Percentiles rank a stretch among this genome's conserved stretches.
Evolutionary conservation across 129 eudicot species (phyloP).

Genomic region (carrot (Daucus carota)): DH1_v3.0 NC_030383.2:14583001-14583500

Average conservation of each 20-base stretch:
- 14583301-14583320: constrained; percentile 26
- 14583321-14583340: constrained; percentile 14
- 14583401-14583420: constrained; percentile 94
- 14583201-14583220: background rate
- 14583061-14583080: background rate
- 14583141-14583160: background rate
- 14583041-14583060: background rate
- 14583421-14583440: constrained; percentile 22
- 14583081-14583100: background rate
- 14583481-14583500: constrained; percentile 16
- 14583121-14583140: background rate
- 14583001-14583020: background rate
- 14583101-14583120: background rate
- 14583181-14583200: background rate
- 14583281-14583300: constrained; percentile 30
- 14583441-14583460: constrained; percentile 59
- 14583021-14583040: background rate
- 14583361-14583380: constrained; percentile 80
- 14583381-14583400: constrained; percentile 79
- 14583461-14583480: constrained; percentile 73
- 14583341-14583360: constrained; percentile 45
- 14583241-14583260: constrained; percentile 33
- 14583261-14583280: constrained; percentile 55
- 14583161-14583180: background rate
- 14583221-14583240: background rate